phyloP scores from a whole-genome alignment of 805 yeast genomes.

The Priceomyces carsonii region DNA sequence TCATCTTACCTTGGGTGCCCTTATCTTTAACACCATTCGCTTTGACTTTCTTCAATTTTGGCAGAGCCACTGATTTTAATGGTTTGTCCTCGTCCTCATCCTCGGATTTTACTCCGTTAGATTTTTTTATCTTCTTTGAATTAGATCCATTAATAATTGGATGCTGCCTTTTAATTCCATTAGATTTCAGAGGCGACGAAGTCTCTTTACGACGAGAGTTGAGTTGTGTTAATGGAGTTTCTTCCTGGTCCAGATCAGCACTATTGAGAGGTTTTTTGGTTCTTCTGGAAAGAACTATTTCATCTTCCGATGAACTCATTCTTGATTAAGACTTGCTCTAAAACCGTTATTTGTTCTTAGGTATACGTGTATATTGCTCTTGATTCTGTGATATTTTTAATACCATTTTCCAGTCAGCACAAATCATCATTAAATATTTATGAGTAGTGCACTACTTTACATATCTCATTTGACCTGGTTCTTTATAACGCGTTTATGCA shows the following conservation, averaged over 20 bases:
- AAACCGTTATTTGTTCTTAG: too few species aligned
- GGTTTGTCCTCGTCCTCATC: slow-evolving; percentile 5
- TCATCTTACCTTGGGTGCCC: slow-evolving; percentile 7
- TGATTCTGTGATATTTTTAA: too few species aligned
- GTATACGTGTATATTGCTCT: too few species aligned
- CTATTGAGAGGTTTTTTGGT: slow-evolving; percentile 11
- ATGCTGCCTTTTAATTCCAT: slow-evolving; percentile 2
- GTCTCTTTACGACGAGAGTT: slow-evolving; percentile 1
- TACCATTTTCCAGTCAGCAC: too few species aligned
- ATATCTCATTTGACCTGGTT: too few species aligned
- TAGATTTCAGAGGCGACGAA: slow-evolving; percentile 4
- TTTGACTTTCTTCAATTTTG: slow-evolving; percentile 7
- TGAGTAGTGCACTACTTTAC: too few species aligned
- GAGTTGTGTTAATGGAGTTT: slow-evolving; percentile 10
- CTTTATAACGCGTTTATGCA: too few species aligned
- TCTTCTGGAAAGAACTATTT: slow-evolving; percentile 18
- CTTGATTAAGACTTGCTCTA: too few species aligned
- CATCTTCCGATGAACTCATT: slow-evolving; percentile 26
- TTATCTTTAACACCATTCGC: slow-evolving; percentile 6
- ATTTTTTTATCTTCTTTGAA: slow-evolving; percentile 5
- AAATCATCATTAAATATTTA: too few species aligned
- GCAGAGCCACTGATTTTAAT: slow-evolving; percentile 1
- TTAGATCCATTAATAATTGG: slow-evolving; percentile 1
- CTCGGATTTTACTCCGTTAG: not conserved
- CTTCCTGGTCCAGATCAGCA: slow-evolving; percentile 12